Base-by-base conservation (phyloP, 2,329 filamentous ascomycete species). In the Orbilia ellipsospora region DNA sequence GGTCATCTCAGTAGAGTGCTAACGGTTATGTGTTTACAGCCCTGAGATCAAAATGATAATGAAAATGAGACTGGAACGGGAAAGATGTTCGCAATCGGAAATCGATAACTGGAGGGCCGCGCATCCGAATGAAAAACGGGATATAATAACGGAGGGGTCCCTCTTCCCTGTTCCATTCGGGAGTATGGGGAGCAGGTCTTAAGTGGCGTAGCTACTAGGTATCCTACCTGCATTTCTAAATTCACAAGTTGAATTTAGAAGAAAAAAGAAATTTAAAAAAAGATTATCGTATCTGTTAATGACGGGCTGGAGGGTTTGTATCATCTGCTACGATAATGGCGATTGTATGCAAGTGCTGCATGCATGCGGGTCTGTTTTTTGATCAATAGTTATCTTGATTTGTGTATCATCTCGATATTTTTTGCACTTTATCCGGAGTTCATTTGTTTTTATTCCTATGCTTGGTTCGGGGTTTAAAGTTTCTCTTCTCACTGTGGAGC, bases 31-130 rank as follows among this genome's bases (percentile, higher is more conserved):
- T 55, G 26, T 52, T 20, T 5, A 16, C 51, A 76, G 87, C 73
- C 87, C 87, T 0, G 87, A 88, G 80, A 83, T 88, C 28, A 88
- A 88, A 82, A 86, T 88, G 83, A 76, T 84, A 50, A 80, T 88
- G 40, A 81, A 82, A 56, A 88, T 88, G 86, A 85, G 87, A 77
- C 84, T 84, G 4, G 85, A 84, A 44, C 82, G 83, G 74, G 73
- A 76, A 51, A 70, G 48, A 44, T 76, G 73, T 60, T 56, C 61
- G 13, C 40, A 28, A 6, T 65, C 70, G 13, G 66, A 70, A 5
- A 64, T 70, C 15, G 31, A 20, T 4, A 10, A 13, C 3, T 76
- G 52, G 23, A 66, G 65, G 28, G 18, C 23, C n/a, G 20, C 20
- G 1, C 40, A 76, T 36, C 64, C 60, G 2, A 55, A 56, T 15